Percentiles rank a stretch among this genome's conserved stretches.
Evolutionary conservation across 352 stramenopile species (phyloP).

Genomic region (Globisporangium barbulae): DNA sequence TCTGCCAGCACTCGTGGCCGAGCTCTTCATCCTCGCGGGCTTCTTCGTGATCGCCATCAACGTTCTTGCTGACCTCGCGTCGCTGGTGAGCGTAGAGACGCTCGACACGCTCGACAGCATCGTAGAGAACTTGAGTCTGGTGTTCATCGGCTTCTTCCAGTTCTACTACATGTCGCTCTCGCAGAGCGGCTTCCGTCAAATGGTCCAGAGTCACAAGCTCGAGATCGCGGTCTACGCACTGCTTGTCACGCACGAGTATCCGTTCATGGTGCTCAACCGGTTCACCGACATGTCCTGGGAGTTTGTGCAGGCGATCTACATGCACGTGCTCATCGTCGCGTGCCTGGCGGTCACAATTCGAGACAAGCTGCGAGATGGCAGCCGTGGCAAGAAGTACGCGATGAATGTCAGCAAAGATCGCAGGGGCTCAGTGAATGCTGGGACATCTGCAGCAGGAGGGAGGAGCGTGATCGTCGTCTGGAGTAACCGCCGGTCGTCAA

Average conservation of each 20-base stretch:
- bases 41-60: background rate
- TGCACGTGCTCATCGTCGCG: slow-evolving; percentile 1
- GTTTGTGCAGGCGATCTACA: background rate
- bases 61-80: background rate
- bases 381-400: background rate
- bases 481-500: background rate
- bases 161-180: background rate
- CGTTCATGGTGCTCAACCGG: background rate
- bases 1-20: slow-evolving; percentile 41
- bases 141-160: background rate
- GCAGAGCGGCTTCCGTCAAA: background rate
- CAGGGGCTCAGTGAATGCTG: background rate
- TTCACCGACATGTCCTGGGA: background rate
- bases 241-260: background rate
- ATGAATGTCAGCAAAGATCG: background rate
- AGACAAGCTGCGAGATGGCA: background rate
- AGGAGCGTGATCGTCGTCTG: background rate
- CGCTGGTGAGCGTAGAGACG: background rate
- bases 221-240: background rate
- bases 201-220: background rate
- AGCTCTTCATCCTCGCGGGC: background rate
- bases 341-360: background rate
- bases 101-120: background rate
- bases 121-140: background rate
- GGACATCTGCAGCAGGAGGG: background rate